A percentile compares a stretch with the other conserved stretches of the same genome.
Conservation (phyloP, 345 rosid genomes). For the Rhodamnia argentea region DNA sequence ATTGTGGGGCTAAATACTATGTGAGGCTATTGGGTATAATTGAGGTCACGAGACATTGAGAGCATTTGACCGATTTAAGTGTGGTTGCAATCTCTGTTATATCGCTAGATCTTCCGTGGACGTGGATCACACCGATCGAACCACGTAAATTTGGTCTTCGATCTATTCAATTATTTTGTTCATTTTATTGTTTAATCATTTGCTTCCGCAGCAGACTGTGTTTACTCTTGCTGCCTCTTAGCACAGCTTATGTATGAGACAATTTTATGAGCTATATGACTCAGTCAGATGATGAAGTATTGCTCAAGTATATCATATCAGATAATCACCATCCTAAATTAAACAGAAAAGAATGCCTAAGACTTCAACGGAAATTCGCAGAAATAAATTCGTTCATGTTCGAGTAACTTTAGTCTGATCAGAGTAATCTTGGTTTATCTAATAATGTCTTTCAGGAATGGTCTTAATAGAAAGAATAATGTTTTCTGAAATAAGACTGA, state of each 20-base stretch:
- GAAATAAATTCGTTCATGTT: background rate
- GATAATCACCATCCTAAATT: too few species aligned
- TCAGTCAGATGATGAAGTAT: background rate
- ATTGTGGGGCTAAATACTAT: background rate
- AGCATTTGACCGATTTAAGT: background rate
- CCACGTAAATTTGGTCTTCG: accelerated
- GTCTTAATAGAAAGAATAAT: background rate
- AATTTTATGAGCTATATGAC: background rate
- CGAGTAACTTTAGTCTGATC: background rate
- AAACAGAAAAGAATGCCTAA: background rate
- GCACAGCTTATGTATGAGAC: background rate
- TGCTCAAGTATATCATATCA: too few species aligned
- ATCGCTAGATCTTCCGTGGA: background rate
- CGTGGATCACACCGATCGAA: too few species aligned
- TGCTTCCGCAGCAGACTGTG: background rate
- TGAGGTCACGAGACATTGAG: too few species aligned
- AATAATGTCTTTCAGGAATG: too few species aligned
- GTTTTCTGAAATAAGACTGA: background rate
- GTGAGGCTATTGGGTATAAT: background rate
- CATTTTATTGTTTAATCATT: background rate
- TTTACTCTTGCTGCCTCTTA: background rate
- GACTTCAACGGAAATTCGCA: background rate
- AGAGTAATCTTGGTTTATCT: background rate
- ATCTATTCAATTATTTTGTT: background rate
- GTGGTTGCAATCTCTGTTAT: background rate